Base-by-base conservation (phyloP, 768 basidiomycete genomes). In the Butyriboletus loyo region DNA sequence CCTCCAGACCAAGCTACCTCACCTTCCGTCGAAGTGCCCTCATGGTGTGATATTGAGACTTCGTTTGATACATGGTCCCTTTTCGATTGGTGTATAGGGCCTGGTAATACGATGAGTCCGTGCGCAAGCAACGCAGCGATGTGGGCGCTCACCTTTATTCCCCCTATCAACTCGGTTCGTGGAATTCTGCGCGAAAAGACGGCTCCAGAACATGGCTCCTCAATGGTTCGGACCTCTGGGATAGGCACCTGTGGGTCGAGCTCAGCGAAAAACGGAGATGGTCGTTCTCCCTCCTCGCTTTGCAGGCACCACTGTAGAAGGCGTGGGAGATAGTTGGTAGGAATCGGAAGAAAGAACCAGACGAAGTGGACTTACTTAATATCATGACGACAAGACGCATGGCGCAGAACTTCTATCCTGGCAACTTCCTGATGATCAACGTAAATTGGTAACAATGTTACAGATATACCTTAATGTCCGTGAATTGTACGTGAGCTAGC, bases 31-130 rank as follows among this genome's bases (percentile, higher is more conserved):
- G 35, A n/a, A 10, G 35, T 0, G 10, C 19, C 35, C 14, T 36
- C n/a, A 0, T 36, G n/a, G 4, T 10, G n/a, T 5, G 10, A 1
- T 2, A 5, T 11, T 5, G 35, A 19, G n/a, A 0, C n/a, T 11
- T 36, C 17, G 5, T 17, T 35, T 3, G 34, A 3, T 4, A 17
- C 17, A 4, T 17, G 34, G 34, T 17, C 9, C 7, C 34, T 9
- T 4, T 15, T 35, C 17, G 34, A 35, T 7, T 17, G 34, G 8
- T n/a, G 17, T 35, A 17, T 8, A 0, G 17, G 2, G 17, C 7
- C 34, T 35, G 34, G 9, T n/a, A 17, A 2, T 1, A 35, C 15
- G 34, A 35, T 35, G 34, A 9, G 7, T 7, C 34, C 17, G 3
- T 9, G 34, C 17, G 17, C 34, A 35, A 34, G 17, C 34, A 35